Evolutionary conservation across 257 asterid genomes (phyloP).

Genomic region (Solanum lycopersicoides): DNA sequence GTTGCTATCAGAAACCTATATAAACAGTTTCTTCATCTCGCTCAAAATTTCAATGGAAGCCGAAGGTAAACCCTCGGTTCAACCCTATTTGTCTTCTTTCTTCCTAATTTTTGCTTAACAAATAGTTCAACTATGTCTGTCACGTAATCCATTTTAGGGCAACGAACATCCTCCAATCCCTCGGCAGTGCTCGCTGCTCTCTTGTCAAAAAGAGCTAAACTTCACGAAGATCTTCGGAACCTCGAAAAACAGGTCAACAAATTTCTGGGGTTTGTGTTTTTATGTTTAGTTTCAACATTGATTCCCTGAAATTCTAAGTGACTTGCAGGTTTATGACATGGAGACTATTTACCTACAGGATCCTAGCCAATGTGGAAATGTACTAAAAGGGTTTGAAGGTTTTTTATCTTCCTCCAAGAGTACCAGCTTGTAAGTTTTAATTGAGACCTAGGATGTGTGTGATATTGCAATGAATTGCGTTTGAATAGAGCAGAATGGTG

Average conservation of each 20-base stretch:
- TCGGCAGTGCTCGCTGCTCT: slow-evolving; percentile 63
- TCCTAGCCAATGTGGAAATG: slow-evolving; percentile 99
- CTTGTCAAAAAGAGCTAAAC: slow-evolving; percentile 65
- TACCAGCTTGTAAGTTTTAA: slow-evolving; percentile 60
- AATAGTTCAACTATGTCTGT: neutral
- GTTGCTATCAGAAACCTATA: neutral
- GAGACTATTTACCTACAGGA: slow-evolving; percentile 96
- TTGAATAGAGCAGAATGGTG: neutral
- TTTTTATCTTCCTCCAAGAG: slow-evolving; percentile 91
- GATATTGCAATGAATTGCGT: neutral
- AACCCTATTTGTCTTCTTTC: neutral
- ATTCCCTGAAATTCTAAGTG: neutral
- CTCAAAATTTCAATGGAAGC: slow-evolving; percentile 39
- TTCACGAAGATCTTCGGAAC: slow-evolving; percentile 81
- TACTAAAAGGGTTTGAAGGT: slow-evolving; percentile 98
- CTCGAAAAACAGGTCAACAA: slow-evolving; percentile 75
- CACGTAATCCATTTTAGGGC: slow-evolving; percentile 38
- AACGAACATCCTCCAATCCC: slow-evolving; percentile 64
- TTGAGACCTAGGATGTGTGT: neutral
- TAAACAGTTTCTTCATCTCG: neutral
- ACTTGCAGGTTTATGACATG: slow-evolving; percentile 80
- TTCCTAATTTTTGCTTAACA: neutral
- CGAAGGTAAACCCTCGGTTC: slow-evolving; percentile 64
- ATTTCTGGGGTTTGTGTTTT: neutral
- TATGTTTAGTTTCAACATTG: neutral